A percentile compares a stretch with the other conserved stretches of the same genome.
phyloP scores from a whole-genome alignment of 2,329 filamentous ascomycete genomes.

The Chaetothyriales sp. region DNA sequence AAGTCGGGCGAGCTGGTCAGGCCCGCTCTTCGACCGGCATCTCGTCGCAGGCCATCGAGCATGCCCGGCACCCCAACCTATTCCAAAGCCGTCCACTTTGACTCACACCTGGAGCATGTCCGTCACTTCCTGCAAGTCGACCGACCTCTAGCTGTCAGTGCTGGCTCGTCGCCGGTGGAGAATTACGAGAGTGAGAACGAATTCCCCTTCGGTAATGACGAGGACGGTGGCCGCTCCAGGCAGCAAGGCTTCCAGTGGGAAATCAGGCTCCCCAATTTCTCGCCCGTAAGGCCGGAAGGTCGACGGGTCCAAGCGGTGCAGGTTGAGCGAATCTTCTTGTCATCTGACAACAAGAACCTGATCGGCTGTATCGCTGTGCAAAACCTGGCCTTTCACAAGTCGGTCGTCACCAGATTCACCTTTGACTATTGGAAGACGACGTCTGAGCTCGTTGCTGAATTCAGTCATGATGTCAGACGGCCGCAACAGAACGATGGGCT shows the following conservation, averaged over 20 bases:
- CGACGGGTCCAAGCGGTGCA: slow-evolving; percentile 53
- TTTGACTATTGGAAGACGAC: slow-evolving; percentile 98
- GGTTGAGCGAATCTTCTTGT: slow-evolving; percentile 76
- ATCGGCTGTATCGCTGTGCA: slow-evolving; percentile 72
- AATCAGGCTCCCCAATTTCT: slow-evolving; percentile 72
- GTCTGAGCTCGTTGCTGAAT: slow-evolving; percentile 86
- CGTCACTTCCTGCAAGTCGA: slow-evolving; percentile 92
- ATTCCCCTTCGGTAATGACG: slow-evolving; percentile 62
- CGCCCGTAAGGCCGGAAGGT: slow-evolving; percentile 35
- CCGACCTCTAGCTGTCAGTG: slow-evolving; percentile 87
- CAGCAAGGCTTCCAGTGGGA: slow-evolving; percentile 66
- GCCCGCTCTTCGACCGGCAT: slow-evolving; percentile 69
- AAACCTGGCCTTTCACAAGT: slow-evolving; percentile 82
- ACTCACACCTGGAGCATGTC: slow-evolving; percentile 89
- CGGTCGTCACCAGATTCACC: slow-evolving; percentile 83
- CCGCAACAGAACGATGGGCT: slow-evolving; percentile 49
- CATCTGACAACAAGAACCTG: slow-evolving; percentile 71
- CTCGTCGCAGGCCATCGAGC: slow-evolving; percentile 71
- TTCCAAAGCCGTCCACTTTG: slow-evolving; percentile 95
- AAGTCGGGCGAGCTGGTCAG: slow-evolving; percentile 96
- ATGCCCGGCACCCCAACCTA: slow-evolving; percentile 97
- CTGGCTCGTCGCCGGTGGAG: slow-evolving; percentile 81
- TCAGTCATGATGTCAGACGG: slow-evolving; percentile 60
- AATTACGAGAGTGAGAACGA: slow-evolving; percentile 75
- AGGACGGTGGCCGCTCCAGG: slow-evolving; percentile 29